Percentiles rank a stretch among this genome's conserved stretches.
Conservation (phyloP, 352 stramenopile species). For the Blastocystis sp. region DNA sequence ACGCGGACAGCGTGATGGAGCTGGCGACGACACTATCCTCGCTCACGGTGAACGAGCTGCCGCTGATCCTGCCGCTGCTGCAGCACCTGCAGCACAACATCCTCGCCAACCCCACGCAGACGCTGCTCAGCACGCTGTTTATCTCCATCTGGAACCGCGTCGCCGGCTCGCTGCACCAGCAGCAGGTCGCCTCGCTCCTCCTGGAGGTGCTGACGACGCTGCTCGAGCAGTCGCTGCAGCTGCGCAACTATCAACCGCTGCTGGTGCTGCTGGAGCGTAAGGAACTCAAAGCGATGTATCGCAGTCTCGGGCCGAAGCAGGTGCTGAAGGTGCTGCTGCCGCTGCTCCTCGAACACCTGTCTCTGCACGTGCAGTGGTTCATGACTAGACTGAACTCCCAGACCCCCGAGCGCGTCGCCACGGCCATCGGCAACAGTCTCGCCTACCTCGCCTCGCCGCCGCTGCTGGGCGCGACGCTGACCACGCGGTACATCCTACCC, state of each 20-base stretch:
- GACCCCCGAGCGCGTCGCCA: not conserved
- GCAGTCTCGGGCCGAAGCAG: constrained; percentile 22
- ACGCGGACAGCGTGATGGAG: not conserved
- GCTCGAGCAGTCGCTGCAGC: constrained; percentile 32
- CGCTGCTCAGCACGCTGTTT: not conserved
- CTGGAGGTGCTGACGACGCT: constrained; percentile 5
- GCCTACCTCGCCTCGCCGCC: constrained; percentile 3
- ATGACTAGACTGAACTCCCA: constrained; percentile 35
- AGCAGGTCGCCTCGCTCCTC: constrained; percentile 32
- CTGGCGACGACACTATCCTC: constrained; percentile 46
- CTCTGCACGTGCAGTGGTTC: not conserved
- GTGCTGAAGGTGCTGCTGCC: constrained; percentile 51
- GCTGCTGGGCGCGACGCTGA: constrained; percentile 26
- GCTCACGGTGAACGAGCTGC: constrained; percentile 41
- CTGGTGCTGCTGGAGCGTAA: constrained; percentile 2
- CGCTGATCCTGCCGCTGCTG: constrained; percentile 53
- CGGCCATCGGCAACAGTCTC: not conserved
- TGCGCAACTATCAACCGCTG: constrained; percentile 46
- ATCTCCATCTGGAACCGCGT: constrained; percentile 45
- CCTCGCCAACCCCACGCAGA: not conserved
- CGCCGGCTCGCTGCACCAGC: constrained; percentile 22
- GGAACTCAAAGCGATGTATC: not conserved
- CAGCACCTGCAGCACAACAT: constrained; percentile 49
- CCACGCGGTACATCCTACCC: constrained; percentile 51
- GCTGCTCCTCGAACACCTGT: constrained; percentile 25